Base-by-base conservation (phyloP, 129 eudicot genomes). In the Flaveria ramosissima region DNA sequence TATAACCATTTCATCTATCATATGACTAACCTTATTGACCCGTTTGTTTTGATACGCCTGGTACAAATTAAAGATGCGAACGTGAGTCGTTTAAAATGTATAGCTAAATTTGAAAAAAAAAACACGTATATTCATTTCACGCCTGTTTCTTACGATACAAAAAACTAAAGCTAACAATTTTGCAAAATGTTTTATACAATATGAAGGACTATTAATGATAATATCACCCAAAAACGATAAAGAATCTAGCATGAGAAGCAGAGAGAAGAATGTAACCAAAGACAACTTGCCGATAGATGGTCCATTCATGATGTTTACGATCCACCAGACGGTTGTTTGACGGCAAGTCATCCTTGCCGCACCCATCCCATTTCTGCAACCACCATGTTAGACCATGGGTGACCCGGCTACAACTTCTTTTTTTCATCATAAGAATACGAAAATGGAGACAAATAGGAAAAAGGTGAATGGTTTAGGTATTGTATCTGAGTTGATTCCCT, bases 341-440 rank as follows among this genome's bases (percentile, higher is more conserved):
- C 84, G 87, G 82, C 87, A 84, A 84, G 87, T 84, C 87, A 84
- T 85, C 89, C 89, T 85, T 85, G 89, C 89, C 82, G 79, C 82
- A 78, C 9, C 46, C 6, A 57, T 47, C 19, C n/a, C n/a, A n/a
- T n/a, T n/a, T n/a, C 77, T 78, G 79, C 82, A 1, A 80, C 86
- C 67, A 24, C 73, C 86, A 85, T 85, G 89, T 66, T 63, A 85
- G 82, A n/a, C n/a, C n/a, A n/a, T n/a, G n/a, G n/a, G n/a, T n/a
- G 77, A 80, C 36, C 52, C 12, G 57, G 19, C 71, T 68, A 77
- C 69, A 48, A 65, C 23, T 19, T 5, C 13, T n/a, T n/a, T 30
- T n/a, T 53, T 53, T 8, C 10, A 3, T 55, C 61, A 78, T 46
- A 23, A 55, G 73, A n/a, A n/a, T n/a, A n/a, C n/a, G n/a, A n/a